Base-by-base conservation (phyloP, 371 early-diverging fungal species). In the Mortierella sp. region DNA sequence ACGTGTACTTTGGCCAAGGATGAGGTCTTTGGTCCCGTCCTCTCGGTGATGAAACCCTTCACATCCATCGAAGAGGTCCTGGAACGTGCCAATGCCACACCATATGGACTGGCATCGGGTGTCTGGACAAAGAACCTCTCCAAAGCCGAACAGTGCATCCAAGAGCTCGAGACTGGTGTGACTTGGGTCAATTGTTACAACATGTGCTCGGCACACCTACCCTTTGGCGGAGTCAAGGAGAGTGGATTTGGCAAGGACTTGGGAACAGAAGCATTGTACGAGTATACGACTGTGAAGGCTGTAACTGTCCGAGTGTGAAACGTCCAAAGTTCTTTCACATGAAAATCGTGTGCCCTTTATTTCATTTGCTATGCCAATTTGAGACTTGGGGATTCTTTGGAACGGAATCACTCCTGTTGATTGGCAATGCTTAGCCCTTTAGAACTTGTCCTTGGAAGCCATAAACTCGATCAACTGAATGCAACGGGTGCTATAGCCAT, bases 401-500 rank as follows among this genome's bases (percentile, higher is more conserved):
- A n/a, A n/a, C n/a, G n/a, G n/a, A n/a, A n/a, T n/a, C n/a, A n/a
- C n/a, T n/a, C n/a, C n/a, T n/a, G n/a, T n/a, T n/a, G n/a, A n/a
- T n/a, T n/a, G n/a, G n/a, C n/a, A n/a, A n/a, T n/a, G n/a, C n/a
- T n/a, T n/a, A 48, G 5, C 2, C 48, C 24, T 5, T 3, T 21
- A 30, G 38, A 39, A 43, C 55, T 55, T 55, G 42, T 88, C 89
- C 80, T 83, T 81, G 78, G 81, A 81, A 82, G 93, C 93, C 79
- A 92, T 85, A 83, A 85, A 88, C 81, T 72, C 72, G 85, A 95
- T 84, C 61, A 97, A 84, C 89, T 97, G 94, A 43, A 95, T 84
- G 57, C 94, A 94, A 80, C 99, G 93, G 85, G 83, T 85, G 31
- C 96, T 94, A 91, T 99, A 99, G 68, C 98, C 99, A 83, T 83